Evolutionary conservation across 192 early-diverging fungal species (phyloP).

Genomic region (Rhizoclosmatium globosum): DNA sequence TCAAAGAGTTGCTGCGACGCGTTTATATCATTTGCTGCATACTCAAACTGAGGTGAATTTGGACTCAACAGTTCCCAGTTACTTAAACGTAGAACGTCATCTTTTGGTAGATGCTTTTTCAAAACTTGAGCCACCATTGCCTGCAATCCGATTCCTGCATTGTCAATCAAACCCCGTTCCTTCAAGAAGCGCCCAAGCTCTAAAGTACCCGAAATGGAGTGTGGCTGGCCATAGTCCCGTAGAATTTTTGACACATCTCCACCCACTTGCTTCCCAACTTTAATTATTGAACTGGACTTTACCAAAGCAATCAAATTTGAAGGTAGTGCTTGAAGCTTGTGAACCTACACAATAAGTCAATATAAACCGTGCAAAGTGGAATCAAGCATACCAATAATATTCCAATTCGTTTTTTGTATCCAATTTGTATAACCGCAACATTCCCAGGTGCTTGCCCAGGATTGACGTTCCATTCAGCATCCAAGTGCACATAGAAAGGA

Average conservation of each 20-base stretch:
- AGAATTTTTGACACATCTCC: not conserved
- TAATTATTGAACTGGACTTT: no score
- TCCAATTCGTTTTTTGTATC: not conserved
- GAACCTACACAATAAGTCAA: no score
- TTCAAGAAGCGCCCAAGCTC: not conserved
- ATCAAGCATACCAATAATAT: not conserved
- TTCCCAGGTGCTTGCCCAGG: not conserved
- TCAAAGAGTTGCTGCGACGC: not conserved
- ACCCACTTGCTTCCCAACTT: no score
- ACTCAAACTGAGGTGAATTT: not conserved
- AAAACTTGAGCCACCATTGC: no score
- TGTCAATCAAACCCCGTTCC: not conserved
- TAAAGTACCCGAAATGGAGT: not conserved
- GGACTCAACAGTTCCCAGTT: not conserved
- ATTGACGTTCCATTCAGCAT: not conserved
- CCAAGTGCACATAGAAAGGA: no score
- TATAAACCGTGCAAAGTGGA: not conserved
- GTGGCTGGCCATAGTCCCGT: not conserved
- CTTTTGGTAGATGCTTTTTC: not conserved
- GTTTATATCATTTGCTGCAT: not conserved
- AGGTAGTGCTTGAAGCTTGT: not conserved
- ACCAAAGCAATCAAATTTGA: not conserved
- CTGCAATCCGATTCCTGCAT: not conserved
- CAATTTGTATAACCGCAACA: not conserved
- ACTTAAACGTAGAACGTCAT: not conserved